Evolutionary conservation across 139 green algal genomes (phyloP).

Genomic region (Spirogloea muscicola): DNA sequence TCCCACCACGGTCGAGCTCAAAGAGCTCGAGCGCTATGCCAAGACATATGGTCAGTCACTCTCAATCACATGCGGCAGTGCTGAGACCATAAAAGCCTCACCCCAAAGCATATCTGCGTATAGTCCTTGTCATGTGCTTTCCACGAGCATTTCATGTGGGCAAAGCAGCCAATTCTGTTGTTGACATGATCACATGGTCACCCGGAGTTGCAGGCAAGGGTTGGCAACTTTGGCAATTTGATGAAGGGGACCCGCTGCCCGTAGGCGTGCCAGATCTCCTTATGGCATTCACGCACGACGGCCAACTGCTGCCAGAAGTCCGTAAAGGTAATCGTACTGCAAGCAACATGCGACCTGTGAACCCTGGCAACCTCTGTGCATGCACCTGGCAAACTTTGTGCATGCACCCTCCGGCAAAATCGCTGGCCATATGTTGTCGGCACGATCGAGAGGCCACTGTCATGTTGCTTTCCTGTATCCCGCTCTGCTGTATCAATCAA

Average conservation of each 20-base stretch:
- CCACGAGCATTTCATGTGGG: too few species aligned
- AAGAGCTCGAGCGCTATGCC: constrained; percentile 15
- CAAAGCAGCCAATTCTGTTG: too few species aligned
- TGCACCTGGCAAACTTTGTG: neutral
- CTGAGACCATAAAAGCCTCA: too few species aligned
- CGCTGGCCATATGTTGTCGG: too few species aligned
- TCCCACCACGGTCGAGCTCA: constrained; percentile 12
- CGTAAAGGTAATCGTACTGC: neutral
- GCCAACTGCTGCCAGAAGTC: constrained; percentile 15
- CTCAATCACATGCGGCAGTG: too few species aligned
- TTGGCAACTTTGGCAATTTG: constrained; percentile 72
- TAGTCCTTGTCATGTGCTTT: too few species aligned
- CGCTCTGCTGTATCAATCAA: neutral
- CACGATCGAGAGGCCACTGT: too few species aligned
- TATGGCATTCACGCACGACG: constrained; percentile 28
- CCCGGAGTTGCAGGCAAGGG: too few species aligned
- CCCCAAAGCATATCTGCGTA: too few species aligned
- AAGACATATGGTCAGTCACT: constrained; percentile 49
- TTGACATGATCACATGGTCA: too few species aligned
- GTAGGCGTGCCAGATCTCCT: constrained; percentile 51
- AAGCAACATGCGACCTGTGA: neutral
- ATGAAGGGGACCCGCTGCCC: constrained; percentile 63
- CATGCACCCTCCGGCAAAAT: neutral
- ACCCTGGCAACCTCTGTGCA: neutral
- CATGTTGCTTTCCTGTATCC: neutral